Conservation (phyloP, 768 basidiomycete species). For the Sporobolomyces roseus region DNA sequence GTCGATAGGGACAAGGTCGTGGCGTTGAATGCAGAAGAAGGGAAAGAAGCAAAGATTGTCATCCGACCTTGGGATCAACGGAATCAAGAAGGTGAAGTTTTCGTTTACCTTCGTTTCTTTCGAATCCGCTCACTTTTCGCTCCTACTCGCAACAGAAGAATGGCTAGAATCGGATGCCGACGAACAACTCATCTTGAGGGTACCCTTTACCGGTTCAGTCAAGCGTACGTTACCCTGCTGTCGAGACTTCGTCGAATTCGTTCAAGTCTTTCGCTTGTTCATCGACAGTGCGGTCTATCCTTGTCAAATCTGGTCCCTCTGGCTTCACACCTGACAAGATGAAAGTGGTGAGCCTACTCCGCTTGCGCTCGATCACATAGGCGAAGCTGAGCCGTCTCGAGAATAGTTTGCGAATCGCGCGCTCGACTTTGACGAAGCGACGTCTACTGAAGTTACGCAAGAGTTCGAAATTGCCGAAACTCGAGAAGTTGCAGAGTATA, state of each 20-base stretch:
- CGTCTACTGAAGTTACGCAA: conserved; percentile 36
- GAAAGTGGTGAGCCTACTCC: conserved; percentile 45
- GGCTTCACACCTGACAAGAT: conserved; percentile 47
- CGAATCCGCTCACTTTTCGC: not conserved
- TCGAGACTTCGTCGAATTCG: no score
- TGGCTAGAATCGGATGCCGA: conserved; percentile 51
- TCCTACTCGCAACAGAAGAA: conserved; percentile 29
- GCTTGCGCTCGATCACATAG: no score
- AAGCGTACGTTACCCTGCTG: conserved; percentile 33
- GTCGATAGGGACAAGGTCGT: conserved; percentile 48
- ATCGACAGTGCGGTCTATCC: conserved; percentile 48
- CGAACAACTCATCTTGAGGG: conserved; percentile 49
- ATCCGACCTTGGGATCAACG: conserved; percentile 50
- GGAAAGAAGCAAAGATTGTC: conserved; percentile 46
- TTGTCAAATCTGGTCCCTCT: conserved; percentile 49
- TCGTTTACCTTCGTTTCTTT: not conserved
- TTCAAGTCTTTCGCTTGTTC: no score
- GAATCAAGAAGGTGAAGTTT: conserved; percentile 44
- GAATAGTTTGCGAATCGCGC: conserved; percentile 39
- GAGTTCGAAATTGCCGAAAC: conserved; percentile 45
- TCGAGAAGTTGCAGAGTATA: conserved; percentile 49
- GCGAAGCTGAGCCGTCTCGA: not conserved
- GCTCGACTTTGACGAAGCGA: conserved; percentile 46
- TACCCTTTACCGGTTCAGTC: conserved; percentile 25
- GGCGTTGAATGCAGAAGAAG: conserved; percentile 49